These are phyloP conservation scores for Didymella lethalis DNA, from an alignment of 2,329 filamentous ascomycete species.

Conservation along the genomic window DNA sequence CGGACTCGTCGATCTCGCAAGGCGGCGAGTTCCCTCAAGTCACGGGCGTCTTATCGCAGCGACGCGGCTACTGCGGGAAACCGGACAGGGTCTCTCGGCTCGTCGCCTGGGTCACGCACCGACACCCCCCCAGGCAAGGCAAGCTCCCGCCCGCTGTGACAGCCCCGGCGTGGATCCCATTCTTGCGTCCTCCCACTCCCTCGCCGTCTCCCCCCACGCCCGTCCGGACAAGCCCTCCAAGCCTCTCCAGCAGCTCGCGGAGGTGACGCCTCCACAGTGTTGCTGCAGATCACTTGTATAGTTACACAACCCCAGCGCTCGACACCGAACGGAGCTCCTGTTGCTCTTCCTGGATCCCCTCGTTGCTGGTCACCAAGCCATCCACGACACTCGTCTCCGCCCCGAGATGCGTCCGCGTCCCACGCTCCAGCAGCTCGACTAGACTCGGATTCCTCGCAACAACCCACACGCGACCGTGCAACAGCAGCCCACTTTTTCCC, in stretches of 20 bases:
- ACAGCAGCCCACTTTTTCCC: slow-evolving; percentile 19
- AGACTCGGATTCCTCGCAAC: slow-evolving; percentile 8
- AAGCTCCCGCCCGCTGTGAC: neutral
- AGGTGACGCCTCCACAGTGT: slow-evolving; percentile 3
- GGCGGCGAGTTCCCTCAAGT: neutral
- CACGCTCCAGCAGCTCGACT: slow-evolving; percentile 17
- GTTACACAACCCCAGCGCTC: slow-evolving; percentile 6
- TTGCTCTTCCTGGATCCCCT: neutral
- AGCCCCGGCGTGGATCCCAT: neutral
- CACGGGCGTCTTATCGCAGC: neutral
- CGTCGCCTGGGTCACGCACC: neutral
- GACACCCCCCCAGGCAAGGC: neutral
- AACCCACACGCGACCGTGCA: slow-evolving; percentile 17
- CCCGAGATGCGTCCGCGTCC: slow-evolving; percentile 16
- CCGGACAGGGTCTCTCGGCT: neutral
- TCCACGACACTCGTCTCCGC: neutral
- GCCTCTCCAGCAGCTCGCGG: slow-evolving; percentile 2
- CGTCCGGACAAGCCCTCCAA: slow-evolving; percentile 2
- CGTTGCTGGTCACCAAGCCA: neutral
- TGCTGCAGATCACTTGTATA: slow-evolving; percentile 20
- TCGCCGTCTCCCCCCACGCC: slow-evolving; percentile 5
- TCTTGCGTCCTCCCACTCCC: slow-evolving; percentile 2
- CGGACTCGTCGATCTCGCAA: neutral
- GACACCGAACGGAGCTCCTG: neutral
- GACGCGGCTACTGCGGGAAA: slow-evolving; percentile 13